Percentiles rank a stretch among this genome's conserved stretches.
Evolutionary conservation across 2,329 filamentous ascomycete species (phyloP).

Genomic region (Akanthomyces dipterigenus): DNA sequence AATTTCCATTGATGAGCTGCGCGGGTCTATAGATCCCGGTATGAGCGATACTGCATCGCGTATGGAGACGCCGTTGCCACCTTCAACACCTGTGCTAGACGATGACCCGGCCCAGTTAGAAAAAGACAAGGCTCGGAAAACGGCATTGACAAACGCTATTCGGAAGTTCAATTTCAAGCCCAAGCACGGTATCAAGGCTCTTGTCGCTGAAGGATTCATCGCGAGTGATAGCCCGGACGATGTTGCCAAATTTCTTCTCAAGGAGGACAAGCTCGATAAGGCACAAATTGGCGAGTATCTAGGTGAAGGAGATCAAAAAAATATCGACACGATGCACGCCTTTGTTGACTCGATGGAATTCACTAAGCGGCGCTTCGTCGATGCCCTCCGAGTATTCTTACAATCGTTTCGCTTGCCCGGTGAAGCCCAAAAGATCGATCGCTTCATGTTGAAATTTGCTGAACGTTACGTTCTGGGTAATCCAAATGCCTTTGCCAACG

Average conservation of each 20-base stretch:
- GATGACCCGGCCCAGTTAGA: conserved; percentile 95
- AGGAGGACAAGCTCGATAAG: conserved; percentile 83
- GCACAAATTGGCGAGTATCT: conserved; percentile 88
- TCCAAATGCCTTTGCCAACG: conserved; percentile 95
- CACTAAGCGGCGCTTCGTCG: conserved; percentile 81
- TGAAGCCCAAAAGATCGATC: conserved; percentile 97
- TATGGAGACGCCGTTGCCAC: conserved; percentile 49
- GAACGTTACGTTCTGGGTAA: conserved; percentile 93
- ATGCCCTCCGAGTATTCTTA: conserved; percentile 82
- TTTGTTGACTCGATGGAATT: conserved; percentile 98
- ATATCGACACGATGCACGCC: conserved; percentile 96
- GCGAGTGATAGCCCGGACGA: conserved; percentile 69
- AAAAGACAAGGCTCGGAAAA: conserved; percentile 89
- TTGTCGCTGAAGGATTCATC: conserved; percentile 84
- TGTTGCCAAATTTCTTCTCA: conserved; percentile 75
- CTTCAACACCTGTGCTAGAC: conserved; percentile 65
- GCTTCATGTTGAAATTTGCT: conserved; percentile 98
- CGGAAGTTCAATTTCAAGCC: conserved; percentile 97
- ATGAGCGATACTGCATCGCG: conserved; percentile 52
- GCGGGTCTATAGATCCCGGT: conserved; percentile 62
- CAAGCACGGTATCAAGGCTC: conserved; percentile 80
- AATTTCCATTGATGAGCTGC: conserved; percentile 39
- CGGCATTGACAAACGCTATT: conserved; percentile 80
- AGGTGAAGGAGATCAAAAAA: conserved; percentile 85
- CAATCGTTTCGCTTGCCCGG: conserved; percentile 93